Percentiles rank a stretch among this genome's conserved stretches.
Evolutionary conservation across 2,329 filamentous ascomycete species (phyloP).

Genomic region (Fusarium bulbicola): DNA sequence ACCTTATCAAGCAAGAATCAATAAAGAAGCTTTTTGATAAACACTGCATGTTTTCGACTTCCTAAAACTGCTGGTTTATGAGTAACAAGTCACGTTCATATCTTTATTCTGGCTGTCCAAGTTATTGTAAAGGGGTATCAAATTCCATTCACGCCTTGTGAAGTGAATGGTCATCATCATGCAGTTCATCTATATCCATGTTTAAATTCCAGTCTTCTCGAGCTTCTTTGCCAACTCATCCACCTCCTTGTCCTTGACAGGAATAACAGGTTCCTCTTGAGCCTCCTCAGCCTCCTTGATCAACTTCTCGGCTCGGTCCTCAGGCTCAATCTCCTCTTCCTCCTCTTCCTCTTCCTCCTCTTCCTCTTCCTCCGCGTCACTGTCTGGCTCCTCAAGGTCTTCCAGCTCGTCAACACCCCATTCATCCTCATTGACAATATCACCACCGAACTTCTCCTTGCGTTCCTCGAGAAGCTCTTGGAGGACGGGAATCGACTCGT

Average conservation of each 20-base stretch:
- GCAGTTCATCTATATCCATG: slow-evolving; percentile 41
- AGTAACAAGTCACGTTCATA: neutral
- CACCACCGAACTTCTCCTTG: slow-evolving; percentile 76
- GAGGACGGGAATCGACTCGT: slow-evolving; percentile 74
- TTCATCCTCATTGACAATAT: slow-evolving; percentile 75
- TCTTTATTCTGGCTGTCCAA: neutral
- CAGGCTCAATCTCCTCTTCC: slow-evolving; percentile 67
- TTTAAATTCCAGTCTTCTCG: slow-evolving; percentile 72
- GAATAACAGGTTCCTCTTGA: slow-evolving; percentile 76
- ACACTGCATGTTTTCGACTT: neutral
- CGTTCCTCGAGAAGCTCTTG: slow-evolving; percentile 78
- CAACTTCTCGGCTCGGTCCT: slow-evolving; percentile 75
- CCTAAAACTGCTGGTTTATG: neutral
- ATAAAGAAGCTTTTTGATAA: neutral
- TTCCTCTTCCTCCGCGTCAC: slow-evolving; percentile 73
- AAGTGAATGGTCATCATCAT: slow-evolving; percentile 39
- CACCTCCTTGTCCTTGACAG: slow-evolving; percentile 78
- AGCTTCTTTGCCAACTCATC: slow-evolving; percentile 81
- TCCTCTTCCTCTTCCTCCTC: slow-evolving; percentile 74
- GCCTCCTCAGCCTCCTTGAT: slow-evolving; percentile 75
- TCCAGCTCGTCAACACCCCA: slow-evolving; percentile 89
- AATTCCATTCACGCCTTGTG: slow-evolving; percentile 40
- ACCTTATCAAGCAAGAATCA: neutral
- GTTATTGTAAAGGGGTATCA: slow-evolving; percentile 43
- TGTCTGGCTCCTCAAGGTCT: slow-evolving; percentile 82